Evolutionary conservation across 2,329 filamentous ascomycete genomes (phyloP).

Genomic region (Amphichorda felina): DNA sequence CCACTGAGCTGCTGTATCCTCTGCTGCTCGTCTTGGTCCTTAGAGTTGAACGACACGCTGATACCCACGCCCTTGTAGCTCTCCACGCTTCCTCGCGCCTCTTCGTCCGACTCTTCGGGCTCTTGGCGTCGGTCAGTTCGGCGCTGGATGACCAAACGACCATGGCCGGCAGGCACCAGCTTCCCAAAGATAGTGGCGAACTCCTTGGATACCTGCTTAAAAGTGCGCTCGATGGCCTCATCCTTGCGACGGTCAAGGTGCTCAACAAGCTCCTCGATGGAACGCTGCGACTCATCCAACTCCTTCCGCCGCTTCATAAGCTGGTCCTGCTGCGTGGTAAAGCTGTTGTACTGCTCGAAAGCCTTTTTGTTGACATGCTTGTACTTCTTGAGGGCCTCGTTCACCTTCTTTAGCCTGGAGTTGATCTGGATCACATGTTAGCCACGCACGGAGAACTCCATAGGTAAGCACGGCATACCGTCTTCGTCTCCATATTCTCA

Average conservation of each 20-base stretch:
- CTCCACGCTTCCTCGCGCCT: slow-evolving; percentile 65
- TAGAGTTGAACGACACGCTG: slow-evolving; percentile 96
- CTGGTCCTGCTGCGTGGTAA: slow-evolving; percentile 82
- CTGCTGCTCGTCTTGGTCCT: slow-evolving; percentile 89
- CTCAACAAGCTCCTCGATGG: slow-evolving; percentile 85
- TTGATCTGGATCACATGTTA: slow-evolving; percentile 29
- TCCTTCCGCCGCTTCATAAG: slow-evolving; percentile 77
- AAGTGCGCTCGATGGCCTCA: slow-evolving; percentile 94
- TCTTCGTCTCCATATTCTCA: slow-evolving; percentile 67
- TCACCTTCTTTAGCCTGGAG: slow-evolving; percentile 75
- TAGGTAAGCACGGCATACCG: slow-evolving; percentile 33
- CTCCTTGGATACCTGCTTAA: slow-evolving; percentile 92
- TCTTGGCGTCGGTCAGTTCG: slow-evolving; percentile 63
- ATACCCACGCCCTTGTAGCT: slow-evolving; percentile 96
- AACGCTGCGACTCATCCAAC: slow-evolving; percentile 72
- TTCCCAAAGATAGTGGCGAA: slow-evolving; percentile 91
- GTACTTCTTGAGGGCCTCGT: slow-evolving; percentile 90
- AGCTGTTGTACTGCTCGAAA: slow-evolving; percentile 97
- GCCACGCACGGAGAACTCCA: neutral
- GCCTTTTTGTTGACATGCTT: slow-evolving; percentile 99
- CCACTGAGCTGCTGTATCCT: slow-evolving; percentile 94
- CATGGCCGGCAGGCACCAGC: slow-evolving; percentile 86
- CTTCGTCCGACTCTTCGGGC: slow-evolving; percentile 50
- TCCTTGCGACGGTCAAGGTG: slow-evolving; percentile 93
- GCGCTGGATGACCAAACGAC: slow-evolving; percentile 84